Percentiles rank a stretch among this genome's conserved stretches.
Conservation (phyloP, 192 early-diverging fungal species). For the Polychytrium aggregatum region DNA sequence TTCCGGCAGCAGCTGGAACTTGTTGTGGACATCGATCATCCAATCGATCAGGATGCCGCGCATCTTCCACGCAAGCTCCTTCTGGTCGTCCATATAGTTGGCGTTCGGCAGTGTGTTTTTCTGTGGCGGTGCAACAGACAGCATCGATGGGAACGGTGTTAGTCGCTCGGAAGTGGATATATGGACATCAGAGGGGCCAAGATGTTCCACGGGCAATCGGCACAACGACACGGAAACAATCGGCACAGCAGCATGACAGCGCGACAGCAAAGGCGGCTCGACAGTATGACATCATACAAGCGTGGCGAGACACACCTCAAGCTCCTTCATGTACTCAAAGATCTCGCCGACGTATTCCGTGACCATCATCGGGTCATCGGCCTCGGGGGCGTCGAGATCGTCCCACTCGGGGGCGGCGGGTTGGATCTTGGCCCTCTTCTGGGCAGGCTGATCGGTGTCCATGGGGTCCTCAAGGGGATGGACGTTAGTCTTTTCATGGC, state of each 20-base stretch:
- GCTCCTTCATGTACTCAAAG: slow-evolving; percentile 68
- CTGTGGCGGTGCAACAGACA: slow-evolving; percentile 27
- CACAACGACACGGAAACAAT: not conserved
- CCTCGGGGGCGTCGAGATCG: slow-evolving; percentile 70
- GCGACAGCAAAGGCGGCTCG: too few species aligned
- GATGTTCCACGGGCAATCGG: too few species aligned
- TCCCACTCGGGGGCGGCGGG: slow-evolving; percentile 18
- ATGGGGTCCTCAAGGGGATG: too few species aligned
- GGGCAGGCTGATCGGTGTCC: too few species aligned
- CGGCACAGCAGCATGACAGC: too few species aligned
- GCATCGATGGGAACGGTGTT: too few species aligned
- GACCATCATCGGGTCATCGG: slow-evolving; percentile 80
- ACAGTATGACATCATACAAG: too few species aligned
- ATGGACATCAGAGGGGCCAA: too few species aligned
- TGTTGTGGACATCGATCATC: slow-evolving; percentile 85
- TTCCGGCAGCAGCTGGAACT: slow-evolving; percentile 86
- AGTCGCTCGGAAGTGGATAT: too few species aligned
- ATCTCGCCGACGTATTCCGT: slow-evolving; percentile 92
- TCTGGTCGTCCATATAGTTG: slow-evolving; percentile 72
- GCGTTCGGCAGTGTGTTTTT: slow-evolving; percentile 61
- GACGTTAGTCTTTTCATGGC: too few species aligned
- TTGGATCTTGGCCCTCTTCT: slow-evolving; percentile 11
- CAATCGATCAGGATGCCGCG: slow-evolving; percentile 88
- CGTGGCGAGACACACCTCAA: slow-evolving; percentile 42
- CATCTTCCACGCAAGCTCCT: slow-evolving; percentile 86